A percentile compares a stretch with the other conserved stretches of the same genome.
Evolutionary conservation across 2,329 filamentous ascomycete species (phyloP).

Genomic region (Hypoxylon sp.): DNA sequence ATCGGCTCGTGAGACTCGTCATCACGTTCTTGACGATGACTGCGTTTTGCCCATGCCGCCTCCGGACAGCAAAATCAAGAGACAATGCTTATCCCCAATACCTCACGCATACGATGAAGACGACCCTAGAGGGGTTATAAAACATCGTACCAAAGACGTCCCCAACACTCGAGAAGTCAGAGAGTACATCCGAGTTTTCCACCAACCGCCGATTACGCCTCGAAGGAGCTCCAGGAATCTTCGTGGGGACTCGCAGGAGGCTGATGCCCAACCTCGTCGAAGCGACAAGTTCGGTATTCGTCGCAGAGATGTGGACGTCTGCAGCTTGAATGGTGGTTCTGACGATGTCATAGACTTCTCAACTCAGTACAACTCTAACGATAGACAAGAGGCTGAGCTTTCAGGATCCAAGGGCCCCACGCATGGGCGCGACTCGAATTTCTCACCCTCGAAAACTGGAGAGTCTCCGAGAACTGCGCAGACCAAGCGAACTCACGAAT

Average conservation of each 20-base stretch:
- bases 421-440: constrained; percentile 21
- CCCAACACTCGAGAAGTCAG: constrained; percentile 52
- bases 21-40: constrained; percentile 37
- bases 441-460: constrained; percentile 10
- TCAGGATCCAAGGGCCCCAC: constrained; percentile 19
- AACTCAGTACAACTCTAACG: constrained; percentile 41
- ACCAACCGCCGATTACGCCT: constrained; percentile 49
- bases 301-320: constrained; percentile 46
- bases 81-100: constrained; percentile 21
- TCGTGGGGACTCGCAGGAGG: constrained; percentile 15
- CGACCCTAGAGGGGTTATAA: constrained; percentile 36
- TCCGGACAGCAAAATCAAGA: constrained; percentile 40
- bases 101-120: constrained; percentile 48
- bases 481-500: constrained; percentile 45
- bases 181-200: constrained; percentile 52
- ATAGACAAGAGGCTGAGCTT: constrained; percentile 21
- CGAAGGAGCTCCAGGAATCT: constrained; percentile 49
- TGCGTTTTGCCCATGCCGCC: constrained; percentile 48
- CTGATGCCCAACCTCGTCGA: constrained; percentile 16
- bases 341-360: constrained; percentile 52
- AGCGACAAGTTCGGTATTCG: constrained; percentile 27
- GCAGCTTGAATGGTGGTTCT: constrained; percentile 53
- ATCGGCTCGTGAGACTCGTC: constrained; percentile 16
- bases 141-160: constrained; percentile 35
- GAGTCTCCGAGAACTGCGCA: constrained; percentile 18